Percentiles rank a stretch among this genome's conserved stretches.
phyloP scores from a whole-genome alignment of 305 asterid species.

The Solanum hybrid region DNA sequence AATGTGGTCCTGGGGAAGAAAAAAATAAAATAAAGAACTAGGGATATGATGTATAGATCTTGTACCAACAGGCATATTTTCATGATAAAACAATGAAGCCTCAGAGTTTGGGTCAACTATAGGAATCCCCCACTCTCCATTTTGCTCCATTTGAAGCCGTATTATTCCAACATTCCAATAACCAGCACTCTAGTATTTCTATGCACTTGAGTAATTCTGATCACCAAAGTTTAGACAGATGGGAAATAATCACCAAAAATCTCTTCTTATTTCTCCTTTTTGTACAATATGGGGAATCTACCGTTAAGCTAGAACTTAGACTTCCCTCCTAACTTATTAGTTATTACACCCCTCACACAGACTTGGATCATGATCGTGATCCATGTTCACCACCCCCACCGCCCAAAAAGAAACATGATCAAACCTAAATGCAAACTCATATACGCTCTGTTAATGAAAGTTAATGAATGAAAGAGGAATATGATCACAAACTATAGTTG shows the following conservation, averaged over 20 bases:
- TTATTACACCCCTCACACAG: not conserved
- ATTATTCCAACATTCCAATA: not conserved
- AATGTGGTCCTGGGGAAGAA: not conserved
- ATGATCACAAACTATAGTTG: not conserved
- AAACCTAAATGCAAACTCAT: not conserved
- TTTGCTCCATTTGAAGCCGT: not conserved
- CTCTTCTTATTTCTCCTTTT: not conserved
- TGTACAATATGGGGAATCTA: not conserved
- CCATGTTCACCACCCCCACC: not conserved
- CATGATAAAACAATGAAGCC: not conserved
- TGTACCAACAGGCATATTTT: not conserved
- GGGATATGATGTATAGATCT: not conserved
- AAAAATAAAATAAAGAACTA: not conserved
- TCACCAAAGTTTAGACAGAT: not conserved
- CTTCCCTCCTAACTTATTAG: not conserved
- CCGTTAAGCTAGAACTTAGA: not conserved
- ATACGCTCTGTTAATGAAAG: not conserved
- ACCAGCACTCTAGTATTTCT: not conserved
- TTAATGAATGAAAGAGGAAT: not conserved
- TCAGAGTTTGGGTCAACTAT: not conserved
- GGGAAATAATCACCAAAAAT: not conserved
- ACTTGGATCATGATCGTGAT: not conserved
- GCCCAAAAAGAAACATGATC: not conserved
- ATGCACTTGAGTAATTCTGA: not conserved
- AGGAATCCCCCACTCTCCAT: not conserved